Evolutionary conservation across 257 asterid species (phyloP).

Genomic region (Capsicum baccatum): DNA sequence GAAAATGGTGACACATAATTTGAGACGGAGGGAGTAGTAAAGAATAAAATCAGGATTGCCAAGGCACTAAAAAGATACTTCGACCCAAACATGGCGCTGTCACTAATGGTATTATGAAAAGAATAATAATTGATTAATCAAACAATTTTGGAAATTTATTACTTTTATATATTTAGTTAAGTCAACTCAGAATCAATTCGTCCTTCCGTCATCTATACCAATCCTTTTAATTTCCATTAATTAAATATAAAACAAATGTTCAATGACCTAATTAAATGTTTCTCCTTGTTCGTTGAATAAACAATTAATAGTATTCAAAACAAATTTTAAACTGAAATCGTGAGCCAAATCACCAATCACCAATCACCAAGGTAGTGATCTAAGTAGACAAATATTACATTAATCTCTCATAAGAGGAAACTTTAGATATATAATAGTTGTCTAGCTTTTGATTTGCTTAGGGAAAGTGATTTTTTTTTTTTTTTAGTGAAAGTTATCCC

Average conservation of each 20-base stretch:
- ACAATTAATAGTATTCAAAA: background rate
- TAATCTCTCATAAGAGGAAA: background rate
- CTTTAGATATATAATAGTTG: background rate
- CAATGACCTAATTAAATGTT: background rate
- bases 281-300: background rate
- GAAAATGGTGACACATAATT: no score
- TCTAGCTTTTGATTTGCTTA: background rate
- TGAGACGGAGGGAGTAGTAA: no score
- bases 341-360: background rate
- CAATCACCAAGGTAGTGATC: slow-evolving; percentile 35
- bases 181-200: slow-evolving; percentile 62
- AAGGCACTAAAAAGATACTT: background rate
- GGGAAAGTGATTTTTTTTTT: background rate
- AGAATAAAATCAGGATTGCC: background rate
- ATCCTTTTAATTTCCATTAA: background rate
- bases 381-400: background rate
- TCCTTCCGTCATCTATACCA: slow-evolving; percentile 29
- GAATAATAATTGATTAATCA: background rate
- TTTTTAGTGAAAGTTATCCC: background rate
- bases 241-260: background rate
- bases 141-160: background rate
- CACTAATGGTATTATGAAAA: background rate
- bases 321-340: background rate
- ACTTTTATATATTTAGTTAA: background rate
- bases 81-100: background rate